phyloP scores from a whole-genome alignment of 2,329 filamentous ascomycete genomes.

The Cadophora luteo-olivacea region DNA sequence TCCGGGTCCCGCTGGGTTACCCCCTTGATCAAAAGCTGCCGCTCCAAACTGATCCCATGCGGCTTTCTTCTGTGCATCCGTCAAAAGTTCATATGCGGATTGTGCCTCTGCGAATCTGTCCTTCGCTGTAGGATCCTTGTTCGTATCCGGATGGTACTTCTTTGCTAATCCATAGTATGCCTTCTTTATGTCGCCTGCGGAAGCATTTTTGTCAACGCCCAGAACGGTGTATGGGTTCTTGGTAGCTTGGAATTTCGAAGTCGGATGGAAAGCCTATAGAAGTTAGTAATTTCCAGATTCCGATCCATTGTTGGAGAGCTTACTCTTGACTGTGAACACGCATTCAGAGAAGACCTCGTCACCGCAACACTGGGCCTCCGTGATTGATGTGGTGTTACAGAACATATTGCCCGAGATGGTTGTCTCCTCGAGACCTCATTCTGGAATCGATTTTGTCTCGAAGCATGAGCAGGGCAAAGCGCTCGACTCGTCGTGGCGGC shows the following conservation, averaged over 20 bases:
- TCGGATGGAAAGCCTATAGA: constrained; percentile 43
- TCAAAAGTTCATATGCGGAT: constrained; percentile 90
- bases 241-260: constrained; percentile 40
- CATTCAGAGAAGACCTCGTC: constrained; percentile 2
- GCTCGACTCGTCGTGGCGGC: constrained; percentile 41
- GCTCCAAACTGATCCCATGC: constrained; percentile 91
- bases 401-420: constrained; percentile 36
- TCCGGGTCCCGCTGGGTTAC: constrained; percentile 51
- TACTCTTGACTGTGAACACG: constrained; percentile 37
- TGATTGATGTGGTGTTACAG: constrained; percentile 13
- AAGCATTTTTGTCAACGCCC: constrained; percentile 83
- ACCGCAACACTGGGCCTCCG: constrained; percentile 20
- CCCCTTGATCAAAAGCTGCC: constrained; percentile 82
- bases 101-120: constrained; percentile 95
- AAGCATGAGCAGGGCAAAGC: constrained; percentile 38
- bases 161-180: constrained; percentile 98
- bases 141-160: constrained; percentile 97
- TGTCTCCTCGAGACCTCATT: constrained; percentile 29
- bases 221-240: constrained; percentile 89
- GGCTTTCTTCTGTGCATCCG: constrained; percentile 90
- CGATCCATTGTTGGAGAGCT: constrained; percentile 19
- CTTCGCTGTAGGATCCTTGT: constrained; percentile 92
- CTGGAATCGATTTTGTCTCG: constrained; percentile 33
- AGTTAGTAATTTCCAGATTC: not conserved
- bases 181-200: constrained; percentile 91